Evolutionary conservation across 2,329 filamentous ascomycete species (phyloP).

Genomic region (Ophiostoma perfectum): DNA sequence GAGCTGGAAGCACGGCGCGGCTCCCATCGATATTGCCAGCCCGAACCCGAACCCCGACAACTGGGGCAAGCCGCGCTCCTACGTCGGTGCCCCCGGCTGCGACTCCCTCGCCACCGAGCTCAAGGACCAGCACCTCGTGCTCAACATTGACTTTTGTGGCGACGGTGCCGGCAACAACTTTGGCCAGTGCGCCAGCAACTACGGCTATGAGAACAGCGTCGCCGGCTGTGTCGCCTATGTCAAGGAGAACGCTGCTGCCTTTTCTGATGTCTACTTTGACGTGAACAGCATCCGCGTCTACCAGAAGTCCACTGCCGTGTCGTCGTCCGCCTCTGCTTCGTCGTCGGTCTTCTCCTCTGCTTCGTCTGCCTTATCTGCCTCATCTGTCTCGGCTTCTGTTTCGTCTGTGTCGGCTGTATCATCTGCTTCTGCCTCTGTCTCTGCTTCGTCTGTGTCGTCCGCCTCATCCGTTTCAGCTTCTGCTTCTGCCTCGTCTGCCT

Average conservation of each 20-base stretch:
- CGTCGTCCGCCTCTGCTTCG: constrained; percentile 10
- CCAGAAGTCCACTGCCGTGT: constrained; percentile 13
- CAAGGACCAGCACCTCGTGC: constrained; percentile 62
- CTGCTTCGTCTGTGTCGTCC: not conserved
- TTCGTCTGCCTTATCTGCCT: not conserved
- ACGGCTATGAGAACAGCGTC: constrained; percentile 26
- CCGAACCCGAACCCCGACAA: constrained; percentile 52
- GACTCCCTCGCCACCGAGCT: constrained; percentile 57
- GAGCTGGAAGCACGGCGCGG: constrained; percentile 34
- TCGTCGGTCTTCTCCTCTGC: no score
- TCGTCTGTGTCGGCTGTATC: not conserved
- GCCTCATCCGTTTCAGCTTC: not conserved
- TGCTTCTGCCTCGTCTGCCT: not conserved
- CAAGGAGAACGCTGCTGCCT: constrained; percentile 34
- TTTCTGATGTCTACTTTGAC: constrained; percentile 40
- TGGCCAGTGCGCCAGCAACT: constrained; percentile 25
- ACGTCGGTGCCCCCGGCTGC: constrained; percentile 55
- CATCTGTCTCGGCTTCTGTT: constrained; percentile 3
- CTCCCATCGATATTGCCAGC: constrained; percentile 35
- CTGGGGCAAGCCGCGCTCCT: constrained; percentile 61
- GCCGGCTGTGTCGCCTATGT: constrained; percentile 37
- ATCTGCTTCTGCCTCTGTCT: not conserved
- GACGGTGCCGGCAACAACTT: constrained; percentile 52
- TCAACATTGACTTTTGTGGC: constrained; percentile 72
- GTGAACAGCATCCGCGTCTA: constrained; percentile 34